Conservation (phyloP, 2,329 filamentous ascomycete species). For the Neopestalotiopsis sp. region DNA sequence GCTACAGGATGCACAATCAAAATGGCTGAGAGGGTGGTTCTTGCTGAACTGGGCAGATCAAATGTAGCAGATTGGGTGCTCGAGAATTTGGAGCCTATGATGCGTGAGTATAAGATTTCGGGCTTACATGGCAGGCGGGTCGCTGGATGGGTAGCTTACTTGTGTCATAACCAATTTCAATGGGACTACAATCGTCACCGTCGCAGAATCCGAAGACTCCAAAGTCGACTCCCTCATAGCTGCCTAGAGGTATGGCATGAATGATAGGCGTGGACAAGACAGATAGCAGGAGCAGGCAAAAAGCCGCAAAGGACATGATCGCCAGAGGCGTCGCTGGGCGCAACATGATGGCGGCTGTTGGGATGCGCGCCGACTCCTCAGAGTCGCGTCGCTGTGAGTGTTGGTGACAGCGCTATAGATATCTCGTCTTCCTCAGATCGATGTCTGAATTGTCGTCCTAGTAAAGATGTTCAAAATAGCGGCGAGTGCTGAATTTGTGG, state of each 20-base stretch:
- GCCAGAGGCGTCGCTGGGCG: conserved; percentile 92
- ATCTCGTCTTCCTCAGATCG: neutral
- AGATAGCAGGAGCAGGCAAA: conserved; percentile 83
- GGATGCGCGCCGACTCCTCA: conserved; percentile 37
- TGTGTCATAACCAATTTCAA: conserved; percentile 85
- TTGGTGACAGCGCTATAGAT: conserved; percentile 9
- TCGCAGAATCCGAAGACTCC: conserved; percentile 93
- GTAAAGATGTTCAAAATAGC: conserved; percentile 6
- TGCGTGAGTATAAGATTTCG: conserved; percentile 21
- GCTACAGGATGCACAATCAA: conserved; percentile 93
- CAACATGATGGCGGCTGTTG: conserved; percentile 66
- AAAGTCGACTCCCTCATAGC: conserved; percentile 78
- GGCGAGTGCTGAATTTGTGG: neutral
- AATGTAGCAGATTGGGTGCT: conserved; percentile 48
- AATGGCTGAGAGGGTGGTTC: conserved; percentile 78
- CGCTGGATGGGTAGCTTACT: conserved; percentile 58
- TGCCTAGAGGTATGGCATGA: conserved; percentile 81
- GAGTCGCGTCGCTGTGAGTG: conserved; percentile 33
- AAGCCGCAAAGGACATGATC: conserved; percentile 83
- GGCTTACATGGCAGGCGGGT: neutral
- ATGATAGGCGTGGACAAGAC: conserved; percentile 93
- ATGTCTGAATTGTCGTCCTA: neutral
- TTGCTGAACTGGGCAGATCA: conserved; percentile 57
- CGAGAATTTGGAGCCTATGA: conserved; percentile 27
- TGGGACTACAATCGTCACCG: conserved; percentile 67